Evolutionary conservation across 2,329 filamentous ascomycete species (phyloP).

Genomic region (Thermoascus crustaceus): DNA sequence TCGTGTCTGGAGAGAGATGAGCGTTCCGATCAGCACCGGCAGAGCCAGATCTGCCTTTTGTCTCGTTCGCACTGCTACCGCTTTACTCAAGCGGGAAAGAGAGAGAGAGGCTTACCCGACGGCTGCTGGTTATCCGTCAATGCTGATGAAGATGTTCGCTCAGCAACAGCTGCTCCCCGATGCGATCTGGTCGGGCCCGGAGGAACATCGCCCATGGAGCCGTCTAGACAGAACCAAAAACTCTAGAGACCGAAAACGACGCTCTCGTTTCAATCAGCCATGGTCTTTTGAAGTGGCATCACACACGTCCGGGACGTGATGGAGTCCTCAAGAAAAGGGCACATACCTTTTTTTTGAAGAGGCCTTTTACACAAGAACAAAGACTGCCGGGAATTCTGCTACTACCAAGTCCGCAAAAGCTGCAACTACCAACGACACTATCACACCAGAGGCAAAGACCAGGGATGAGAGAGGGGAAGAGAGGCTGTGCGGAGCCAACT

Average conservation of each 20-base stretch:
- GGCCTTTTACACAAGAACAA: no score
- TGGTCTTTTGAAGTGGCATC: no score
- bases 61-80: neutral
- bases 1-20: neutral
- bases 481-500: neutral
- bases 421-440: no score
- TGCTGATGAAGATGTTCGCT: slow-evolving; percentile 6
- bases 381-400: no score
- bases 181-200: slow-evolving; percentile 13
- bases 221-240: slow-evolving; percentile 3
- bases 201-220: slow-evolving; percentile 23
- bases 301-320: no score
- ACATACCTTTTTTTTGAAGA: no score
- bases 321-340: no score
- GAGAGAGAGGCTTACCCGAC: slow-evolving; percentile 10
- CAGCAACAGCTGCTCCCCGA: slow-evolving; percentile 11
- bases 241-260: neutral
- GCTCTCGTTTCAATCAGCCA: neutral
- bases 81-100: neutral
- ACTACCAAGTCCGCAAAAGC: no score
- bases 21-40: neutral
- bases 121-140: slow-evolving; percentile 4
- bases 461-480: neutral
- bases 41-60: neutral
- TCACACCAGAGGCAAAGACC: neutral